Evolutionary conservation across 2,329 filamentous ascomycete genomes (phyloP).

Genomic region (Nothophaeocryptopus gaeumannii): DNA sequence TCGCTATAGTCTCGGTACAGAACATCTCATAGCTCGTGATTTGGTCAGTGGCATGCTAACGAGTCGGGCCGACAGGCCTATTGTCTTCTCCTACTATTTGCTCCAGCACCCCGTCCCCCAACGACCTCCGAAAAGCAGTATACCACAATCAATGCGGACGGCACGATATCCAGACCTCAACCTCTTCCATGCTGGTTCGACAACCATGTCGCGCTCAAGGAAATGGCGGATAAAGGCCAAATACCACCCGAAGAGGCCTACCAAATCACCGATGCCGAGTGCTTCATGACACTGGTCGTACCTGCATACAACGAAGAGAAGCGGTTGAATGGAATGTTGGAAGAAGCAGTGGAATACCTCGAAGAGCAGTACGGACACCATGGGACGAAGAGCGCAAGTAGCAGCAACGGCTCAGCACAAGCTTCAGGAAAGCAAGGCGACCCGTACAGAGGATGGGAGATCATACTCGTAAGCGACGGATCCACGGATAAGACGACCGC

Average conservation of each 20-base stretch:
- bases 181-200: constrained; percentile 85
- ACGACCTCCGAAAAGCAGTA: constrained; percentile 81
- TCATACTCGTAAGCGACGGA: constrained; percentile 86
- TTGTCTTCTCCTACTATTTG: constrained; percentile 65
- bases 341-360: constrained; percentile 86
- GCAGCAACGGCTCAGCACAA: constrained; percentile 29
- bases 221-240: constrained; percentile 36
- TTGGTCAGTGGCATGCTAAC: constrained; percentile 8
- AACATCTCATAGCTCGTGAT: neutral
- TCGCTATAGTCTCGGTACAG: constrained; percentile 17
- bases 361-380: constrained; percentile 62
- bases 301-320: constrained; percentile 94
- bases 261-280: constrained; percentile 68
- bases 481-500: constrained; percentile 78
- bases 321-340: constrained; percentile 76
- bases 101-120: constrained; percentile 73
- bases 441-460: constrained; percentile 71
- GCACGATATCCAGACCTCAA: constrained; percentile 53
- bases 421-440: constrained; percentile 32
- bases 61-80: constrained; percentile 25
- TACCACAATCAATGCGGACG: constrained; percentile 67
- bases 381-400: constrained; percentile 31
- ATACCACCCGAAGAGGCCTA: constrained; percentile 47
- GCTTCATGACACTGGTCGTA: constrained; percentile 89
- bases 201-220: constrained; percentile 61